A percentile compares a stretch with the other conserved stretches of the same genome.
Evolutionary conservation across 2,329 filamentous ascomycete species (phyloP).

Genomic region (Claviceps lovelessii): DNA sequence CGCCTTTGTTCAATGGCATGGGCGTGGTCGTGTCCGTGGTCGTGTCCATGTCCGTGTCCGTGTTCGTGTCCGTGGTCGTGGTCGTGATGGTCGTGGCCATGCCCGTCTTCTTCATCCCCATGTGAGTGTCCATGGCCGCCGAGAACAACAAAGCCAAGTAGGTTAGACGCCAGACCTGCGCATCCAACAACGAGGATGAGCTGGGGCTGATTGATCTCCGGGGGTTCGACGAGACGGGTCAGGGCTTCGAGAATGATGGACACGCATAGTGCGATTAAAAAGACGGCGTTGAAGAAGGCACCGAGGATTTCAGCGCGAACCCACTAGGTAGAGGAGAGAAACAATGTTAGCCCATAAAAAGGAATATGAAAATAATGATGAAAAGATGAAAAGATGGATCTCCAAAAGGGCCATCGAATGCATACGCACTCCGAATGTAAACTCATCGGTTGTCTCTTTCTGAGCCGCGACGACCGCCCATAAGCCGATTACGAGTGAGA

Average conservation of each 20-base stretch:
- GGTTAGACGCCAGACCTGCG: slow-evolving; percentile 73
- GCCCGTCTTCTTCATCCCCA: slow-evolving; percentile 40
- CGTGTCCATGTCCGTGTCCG: slow-evolving; percentile 17
- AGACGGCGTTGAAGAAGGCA: slow-evolving; percentile 93
- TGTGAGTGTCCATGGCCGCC: slow-evolving; percentile 86
- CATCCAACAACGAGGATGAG: slow-evolving; percentile 83
- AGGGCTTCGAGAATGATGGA: slow-evolving; percentile 94
- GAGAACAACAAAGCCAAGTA: slow-evolving; percentile 77
- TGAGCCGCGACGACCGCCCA: slow-evolving; percentile 91
- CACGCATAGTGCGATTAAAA: slow-evolving; percentile 88
- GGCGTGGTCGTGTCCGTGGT: slow-evolving; percentile 22
- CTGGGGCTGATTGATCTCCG: slow-evolving; percentile 69
- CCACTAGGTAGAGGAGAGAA: slow-evolving; percentile 44
- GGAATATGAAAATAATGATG: too few relatives aligned
- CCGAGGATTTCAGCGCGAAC: slow-evolving; percentile 93
- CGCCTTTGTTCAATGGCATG: slow-evolving; percentile 39
- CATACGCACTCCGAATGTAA: slow-evolving; percentile 73
- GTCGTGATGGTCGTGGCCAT: slow-evolving; percentile 31
- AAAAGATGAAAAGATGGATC: not conserved
- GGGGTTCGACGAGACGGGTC: slow-evolving; percentile 81
- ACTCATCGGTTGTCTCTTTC: slow-evolving; percentile 74
- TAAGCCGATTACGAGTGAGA: slow-evolving; percentile 79
- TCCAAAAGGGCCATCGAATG: not conserved
- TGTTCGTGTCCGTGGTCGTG: slow-evolving; percentile 16
- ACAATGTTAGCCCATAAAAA: slow-evolving; percentile 8